phyloP scores from a whole-genome alignment of 805 yeast species.

The Lachancea sp. region DNA sequence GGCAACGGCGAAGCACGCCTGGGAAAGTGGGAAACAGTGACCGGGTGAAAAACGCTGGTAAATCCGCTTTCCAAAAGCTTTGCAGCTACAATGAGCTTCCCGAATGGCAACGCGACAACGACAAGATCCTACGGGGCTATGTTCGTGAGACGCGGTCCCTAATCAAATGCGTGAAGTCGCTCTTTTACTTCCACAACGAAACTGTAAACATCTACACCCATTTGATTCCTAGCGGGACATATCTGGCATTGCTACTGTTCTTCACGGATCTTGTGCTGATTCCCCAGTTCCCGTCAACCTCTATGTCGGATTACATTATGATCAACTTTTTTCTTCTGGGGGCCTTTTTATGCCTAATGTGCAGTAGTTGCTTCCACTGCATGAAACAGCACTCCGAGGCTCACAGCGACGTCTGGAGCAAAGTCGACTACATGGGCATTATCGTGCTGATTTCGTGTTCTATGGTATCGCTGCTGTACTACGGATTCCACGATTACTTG shows the following conservation, averaged over 20 bases:
- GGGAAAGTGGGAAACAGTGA: neutral
- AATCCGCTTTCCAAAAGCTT: constrained; percentile 6
- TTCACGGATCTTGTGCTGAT: constrained; percentile 27
- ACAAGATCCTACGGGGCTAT: constrained; percentile 57
- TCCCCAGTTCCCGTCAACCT: constrained; percentile 33
- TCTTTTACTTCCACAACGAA: constrained; percentile 60
- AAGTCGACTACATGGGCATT: constrained; percentile 71
- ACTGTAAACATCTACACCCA: constrained; percentile 67
- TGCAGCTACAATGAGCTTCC: constrained; percentile 50
- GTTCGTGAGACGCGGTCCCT: constrained; percentile 50
- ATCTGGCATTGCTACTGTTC: constrained; percentile 23
- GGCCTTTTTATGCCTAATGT: constrained; percentile 50
- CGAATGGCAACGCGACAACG: constrained; percentile 71
- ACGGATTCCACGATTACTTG: constrained; percentile 37
- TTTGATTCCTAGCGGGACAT: constrained; percentile 38
- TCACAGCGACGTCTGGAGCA: constrained; percentile 54
- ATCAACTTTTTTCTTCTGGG: constrained; percentile 52
- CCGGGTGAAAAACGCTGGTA: neutral
- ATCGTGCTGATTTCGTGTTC: constrained; percentile 62
- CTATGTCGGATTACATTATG: constrained; percentile 42
- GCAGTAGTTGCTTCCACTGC: constrained; percentile 63
- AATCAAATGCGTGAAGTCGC: constrained; percentile 40
- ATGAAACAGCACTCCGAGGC: constrained; percentile 58
- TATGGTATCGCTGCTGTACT: constrained; percentile 44
- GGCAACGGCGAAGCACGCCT: constrained; percentile 10